Base-by-base conservation (phyloP, 2,329 filamentous ascomycete species). In the Epichloe baconii region DNA sequence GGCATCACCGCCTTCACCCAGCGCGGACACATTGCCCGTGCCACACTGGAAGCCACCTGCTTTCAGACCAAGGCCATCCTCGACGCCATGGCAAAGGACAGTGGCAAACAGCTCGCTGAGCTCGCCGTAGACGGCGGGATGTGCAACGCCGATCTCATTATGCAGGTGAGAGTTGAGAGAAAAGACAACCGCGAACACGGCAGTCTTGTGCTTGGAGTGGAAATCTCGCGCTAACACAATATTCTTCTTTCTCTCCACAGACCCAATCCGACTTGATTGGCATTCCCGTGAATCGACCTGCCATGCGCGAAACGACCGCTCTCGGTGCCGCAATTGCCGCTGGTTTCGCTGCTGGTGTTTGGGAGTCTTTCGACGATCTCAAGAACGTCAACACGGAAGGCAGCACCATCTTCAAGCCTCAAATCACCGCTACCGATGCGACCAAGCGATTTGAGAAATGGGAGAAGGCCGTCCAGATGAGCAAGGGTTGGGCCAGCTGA, bases 51-150 rank as follows among this genome's bases (percentile, higher is more conserved):
- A 68, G 86, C 86, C 10, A 87, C 85, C 23, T 89, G 86, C 68
- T 89, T 86, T 71, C 86, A 90, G 67, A 90, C 86, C 49, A 88
- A 86, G 65, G 86, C 86, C 21, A 89, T 90, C 56, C 75, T 90
- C 31, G 79, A 86, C 60, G 83, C 86, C 49, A 90, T 90, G 85
- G 83, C 83, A 63, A 83, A 84, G 64, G 86, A 90, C 68, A 85
- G 80, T 53, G 84, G 84, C n/a, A 80, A 87, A 61, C 76, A 77
- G 50, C 71, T 90, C 47, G 75, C 78, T 36, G 80, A 86, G 65
- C 73, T 90, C n/a, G 82, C 83, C 37, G 86, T 90, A n/a, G 86
- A 90, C 61, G 86, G 86, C 53, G 86, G 86, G 61, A 88, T 90
- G 85, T 85, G 80, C 63, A 88, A 87, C 63, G 86, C 84, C 10